Evolutionary conservation across 1,284 basidiomycete genomes (phyloP).

Genomic region (Chalciporus sp.): DNA sequence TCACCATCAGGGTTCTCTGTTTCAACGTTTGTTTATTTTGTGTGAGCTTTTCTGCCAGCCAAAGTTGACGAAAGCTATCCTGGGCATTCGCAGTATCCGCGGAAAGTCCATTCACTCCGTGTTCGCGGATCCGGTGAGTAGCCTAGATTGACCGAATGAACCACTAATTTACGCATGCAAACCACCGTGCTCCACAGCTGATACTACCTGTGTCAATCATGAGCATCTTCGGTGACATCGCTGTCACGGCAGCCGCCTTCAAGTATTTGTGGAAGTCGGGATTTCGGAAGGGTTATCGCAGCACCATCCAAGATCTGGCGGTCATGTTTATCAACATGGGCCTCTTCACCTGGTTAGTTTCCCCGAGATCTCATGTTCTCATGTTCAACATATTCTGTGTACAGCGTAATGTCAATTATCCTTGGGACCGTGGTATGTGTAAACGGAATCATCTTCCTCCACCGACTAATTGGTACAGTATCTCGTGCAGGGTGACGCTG

Average conservation of each 20-base stretch:
- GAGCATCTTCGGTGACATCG: slow-evolving; percentile 11
- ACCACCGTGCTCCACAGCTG: slow-evolving; percentile 3
- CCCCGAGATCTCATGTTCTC: background rate
- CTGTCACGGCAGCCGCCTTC: slow-evolving; percentile 13
- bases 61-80: background rate
- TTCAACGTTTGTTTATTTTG: background rate
- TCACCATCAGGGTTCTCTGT: background rate
- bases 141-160: background rate
- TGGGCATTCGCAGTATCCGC: background rate
- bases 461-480: background rate
- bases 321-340: slow-evolving; percentile 12
- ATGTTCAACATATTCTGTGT: background rate
- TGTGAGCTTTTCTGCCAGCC: no score
- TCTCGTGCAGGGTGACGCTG: background rate
- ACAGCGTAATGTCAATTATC: background rate
- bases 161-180: background rate
- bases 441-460: background rate
- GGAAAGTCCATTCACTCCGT: background rate
- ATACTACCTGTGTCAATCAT: slow-evolving; percentile 3
- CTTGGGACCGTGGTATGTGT: background rate
- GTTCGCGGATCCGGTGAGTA: background rate
- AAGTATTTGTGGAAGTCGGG: slow-evolving; percentile 15
- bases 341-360: background rate
- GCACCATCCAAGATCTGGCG: slow-evolving; percentile 7
- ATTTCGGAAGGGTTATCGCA: slow-evolving; percentile 1